Percentiles rank a stretch among this genome's conserved stretches.
These are phyloP conservation scores for Cyphellophora europaea DNA, from an alignment of 2,329 filamentous ascomycete genomes.

Conservation along the genomic window DNA sequence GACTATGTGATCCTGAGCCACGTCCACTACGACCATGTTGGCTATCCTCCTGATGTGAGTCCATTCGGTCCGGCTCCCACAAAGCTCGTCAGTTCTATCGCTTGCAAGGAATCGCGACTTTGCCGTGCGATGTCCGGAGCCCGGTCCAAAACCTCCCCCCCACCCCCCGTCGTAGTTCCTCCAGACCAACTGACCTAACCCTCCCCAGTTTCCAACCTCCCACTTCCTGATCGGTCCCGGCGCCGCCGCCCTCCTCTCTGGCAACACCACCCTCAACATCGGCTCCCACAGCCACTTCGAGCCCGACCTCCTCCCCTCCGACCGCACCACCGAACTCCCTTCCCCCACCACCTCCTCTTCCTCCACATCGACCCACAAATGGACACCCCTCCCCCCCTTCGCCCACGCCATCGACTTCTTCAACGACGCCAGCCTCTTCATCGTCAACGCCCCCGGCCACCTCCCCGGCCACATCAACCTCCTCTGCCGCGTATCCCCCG, in stretches of 20 bases:
- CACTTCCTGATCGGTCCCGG: constrained; percentile 44
- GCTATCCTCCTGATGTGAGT: constrained; percentile 26
- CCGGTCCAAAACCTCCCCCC: too few relatives aligned
- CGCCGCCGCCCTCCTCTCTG: too few relatives aligned
- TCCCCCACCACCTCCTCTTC: constrained; percentile 3
- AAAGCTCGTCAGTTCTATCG: too few relatives aligned
- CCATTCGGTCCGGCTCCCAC: too few relatives aligned
- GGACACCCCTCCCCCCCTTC: constrained; percentile 15
- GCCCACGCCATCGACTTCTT: constrained; percentile 22
- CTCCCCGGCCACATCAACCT: constrained; percentile 26
- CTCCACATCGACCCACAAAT: constrained; percentile 1
- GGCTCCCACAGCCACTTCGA: too few relatives aligned
- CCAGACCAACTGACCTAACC: too few relatives aligned
- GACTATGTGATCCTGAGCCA: constrained; percentile 33
- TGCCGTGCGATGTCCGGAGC: too few relatives aligned
- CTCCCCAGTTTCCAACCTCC: constrained; percentile 33
- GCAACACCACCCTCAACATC: too few relatives aligned
- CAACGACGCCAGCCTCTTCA: constrained; percentile 20
- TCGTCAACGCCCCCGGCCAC: constrained; percentile 24
- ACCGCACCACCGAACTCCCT: constrained; percentile 19
- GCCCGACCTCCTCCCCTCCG: constrained; percentile 15
- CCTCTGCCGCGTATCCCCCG: constrained; percentile 11
- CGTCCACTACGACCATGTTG: constrained; percentile 26
- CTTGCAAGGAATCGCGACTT: too few relatives aligned
- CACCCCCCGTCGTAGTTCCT: too few relatives aligned